A percentile compares a stretch with the other conserved stretches of the same genome.
Evolutionary conservation across 2,329 filamentous ascomycete genomes (phyloP).

Genomic region (Aspergillus persii): DNA sequence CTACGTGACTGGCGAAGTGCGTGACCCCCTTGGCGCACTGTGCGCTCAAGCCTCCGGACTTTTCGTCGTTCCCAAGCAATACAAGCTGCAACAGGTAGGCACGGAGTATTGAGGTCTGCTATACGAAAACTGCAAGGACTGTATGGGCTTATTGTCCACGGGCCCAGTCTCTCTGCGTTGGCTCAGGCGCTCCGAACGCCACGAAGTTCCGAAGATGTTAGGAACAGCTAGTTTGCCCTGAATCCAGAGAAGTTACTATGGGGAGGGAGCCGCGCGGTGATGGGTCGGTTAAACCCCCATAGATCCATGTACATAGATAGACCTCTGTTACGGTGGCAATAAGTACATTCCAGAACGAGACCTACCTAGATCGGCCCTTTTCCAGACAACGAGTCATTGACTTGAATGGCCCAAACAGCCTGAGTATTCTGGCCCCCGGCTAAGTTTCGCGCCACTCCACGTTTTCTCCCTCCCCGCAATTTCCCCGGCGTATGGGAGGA

Average conservation of each 20-base stretch:
- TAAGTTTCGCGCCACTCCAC: conserved; percentile 8
- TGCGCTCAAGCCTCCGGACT: conserved; percentile 59
- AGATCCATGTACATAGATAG: not conserved
- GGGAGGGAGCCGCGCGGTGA: not conserved
- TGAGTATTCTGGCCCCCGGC: not conserved
- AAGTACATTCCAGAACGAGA: not conserved
- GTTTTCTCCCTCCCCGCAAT: conserved; percentile 24
- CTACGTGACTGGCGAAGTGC: conserved; percentile 34
- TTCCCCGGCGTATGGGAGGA: conserved; percentile 2
- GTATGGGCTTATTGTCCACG: not conserved
- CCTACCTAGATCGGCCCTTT: not conserved
- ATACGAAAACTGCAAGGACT: not conserved
- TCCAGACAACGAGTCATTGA: not conserved
- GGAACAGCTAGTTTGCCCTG: not conserved
- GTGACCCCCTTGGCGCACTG: conserved; percentile 49
- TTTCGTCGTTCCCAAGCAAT: conserved; percentile 58
- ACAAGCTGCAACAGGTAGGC: conserved; percentile 41
- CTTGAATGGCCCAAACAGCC: not conserved
- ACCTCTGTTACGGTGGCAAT: not conserved
- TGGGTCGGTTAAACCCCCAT: not conserved
- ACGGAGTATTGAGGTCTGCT: conserved; percentile 37
- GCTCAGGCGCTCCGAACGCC: not conserved
- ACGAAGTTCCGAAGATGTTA: not conserved
- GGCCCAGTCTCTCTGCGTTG: not conserved
- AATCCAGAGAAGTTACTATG: not conserved